Conservation (phyloP, 2,329 filamentous ascomycete species). For the Elsinoe fawcettii region DNA sequence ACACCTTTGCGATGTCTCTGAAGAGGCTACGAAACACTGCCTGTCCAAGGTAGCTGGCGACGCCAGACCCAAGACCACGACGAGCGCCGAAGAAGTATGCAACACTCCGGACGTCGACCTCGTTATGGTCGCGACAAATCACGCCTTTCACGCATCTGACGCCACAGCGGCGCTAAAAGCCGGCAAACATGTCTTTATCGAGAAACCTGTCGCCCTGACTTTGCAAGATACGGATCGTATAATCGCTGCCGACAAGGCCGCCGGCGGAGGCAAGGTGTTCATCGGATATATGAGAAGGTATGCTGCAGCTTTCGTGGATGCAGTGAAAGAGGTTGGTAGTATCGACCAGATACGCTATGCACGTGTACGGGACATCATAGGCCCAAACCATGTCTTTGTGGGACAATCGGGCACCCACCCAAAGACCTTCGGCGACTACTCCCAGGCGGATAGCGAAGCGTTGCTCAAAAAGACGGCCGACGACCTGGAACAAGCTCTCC, state of each 20-base stretch:
- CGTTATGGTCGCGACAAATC: conserved; percentile 46
- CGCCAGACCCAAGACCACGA: conserved; percentile 32
- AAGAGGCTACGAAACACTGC: conserved; percentile 36
- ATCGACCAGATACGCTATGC: conserved; percentile 51
- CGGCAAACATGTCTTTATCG: conserved; percentile 51
- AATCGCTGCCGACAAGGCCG: conserved; percentile 41
- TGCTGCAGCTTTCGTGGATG: conserved; percentile 47
- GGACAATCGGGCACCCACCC: conserved; percentile 44
- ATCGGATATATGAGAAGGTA: conserved; percentile 58
- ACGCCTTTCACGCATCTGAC: conserved; percentile 50
- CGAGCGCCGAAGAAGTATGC: conserved; percentile 37
- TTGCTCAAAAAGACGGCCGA: conserved; percentile 22
- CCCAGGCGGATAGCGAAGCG: conserved; percentile 22
- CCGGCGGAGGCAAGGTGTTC: conserved; percentile 41
- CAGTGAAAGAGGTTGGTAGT: conserved; percentile 46
- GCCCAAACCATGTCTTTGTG: conserved; percentile 44
- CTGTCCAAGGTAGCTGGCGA: neutral
- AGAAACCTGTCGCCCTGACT: conserved; percentile 51
- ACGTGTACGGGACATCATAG: conserved; percentile 47
- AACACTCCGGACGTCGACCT: conserved; percentile 41
- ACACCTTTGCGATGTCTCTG: conserved; percentile 44
- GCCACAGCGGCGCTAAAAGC: conserved; percentile 45
- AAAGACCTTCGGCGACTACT: conserved; percentile 37
- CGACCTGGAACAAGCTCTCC: conserved; percentile 22
- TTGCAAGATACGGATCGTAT: conserved; percentile 42